A percentile compares a stretch with the other conserved stretches of the same genome.
Conservation (phyloP, 106 monocot genomes). For the Iris macrosiphon region DNA sequence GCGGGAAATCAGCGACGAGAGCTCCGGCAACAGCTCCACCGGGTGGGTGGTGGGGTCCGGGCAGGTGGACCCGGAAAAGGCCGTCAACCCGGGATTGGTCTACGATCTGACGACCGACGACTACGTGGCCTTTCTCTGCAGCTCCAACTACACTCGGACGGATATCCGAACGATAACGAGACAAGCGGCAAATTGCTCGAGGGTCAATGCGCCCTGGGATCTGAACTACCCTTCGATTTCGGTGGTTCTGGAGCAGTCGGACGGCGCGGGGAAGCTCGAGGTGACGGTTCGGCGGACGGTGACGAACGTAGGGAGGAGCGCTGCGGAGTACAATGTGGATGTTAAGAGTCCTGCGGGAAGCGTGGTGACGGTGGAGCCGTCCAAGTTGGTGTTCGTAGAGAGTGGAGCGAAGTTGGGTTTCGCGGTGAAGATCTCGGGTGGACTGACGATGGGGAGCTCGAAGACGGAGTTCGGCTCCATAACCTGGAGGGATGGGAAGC, state of each 20-base stretch:
- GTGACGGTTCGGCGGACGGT: neutral
- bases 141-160: conserved; percentile 3
- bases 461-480: conserved; percentile 5
- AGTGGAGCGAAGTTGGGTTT: conserved; percentile 17
- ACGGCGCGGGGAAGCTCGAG: neutral
- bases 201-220: neutral
- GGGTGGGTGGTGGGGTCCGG: conserved; percentile 15
- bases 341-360: neutral
- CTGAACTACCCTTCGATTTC: conserved; percentile 41
- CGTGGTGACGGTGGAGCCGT: conserved; percentile 6
- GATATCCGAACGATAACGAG: conserved; percentile 11
- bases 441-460: neutral
- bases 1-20: conserved; percentile 18
- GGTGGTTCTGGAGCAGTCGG: conserved; percentile 11
- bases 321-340: neutral
- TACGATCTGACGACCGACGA: conserved; percentile 17
- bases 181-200: conserved; percentile 14
- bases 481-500: too few species aligned
- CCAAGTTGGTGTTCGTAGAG: neutral
- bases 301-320: conserved; percentile 12
- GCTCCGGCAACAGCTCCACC: neutral
- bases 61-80: conserved; percentile 22
- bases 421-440: conserved; percentile 1
- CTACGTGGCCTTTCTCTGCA: conserved; percentile 24
- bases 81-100: conserved; percentile 20